Evolutionary conservation across 352 stramenopile genomes (phyloP), one percentile per base, ranked within the genome.

Genomic region (Phytophthora capsici): DNA sequence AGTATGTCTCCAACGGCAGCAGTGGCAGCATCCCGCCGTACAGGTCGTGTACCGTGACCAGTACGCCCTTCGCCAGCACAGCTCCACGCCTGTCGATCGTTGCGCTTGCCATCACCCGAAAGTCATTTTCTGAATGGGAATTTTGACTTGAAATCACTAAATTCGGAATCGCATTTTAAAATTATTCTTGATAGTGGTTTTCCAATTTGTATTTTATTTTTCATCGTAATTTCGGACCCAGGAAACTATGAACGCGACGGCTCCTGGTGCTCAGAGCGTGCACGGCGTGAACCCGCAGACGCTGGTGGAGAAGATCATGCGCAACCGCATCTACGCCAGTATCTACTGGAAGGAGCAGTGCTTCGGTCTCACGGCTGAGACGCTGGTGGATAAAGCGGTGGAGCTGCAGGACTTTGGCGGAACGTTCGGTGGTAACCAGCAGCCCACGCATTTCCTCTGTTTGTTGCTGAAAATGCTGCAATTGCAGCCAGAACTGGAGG

Each of bases 311-410:
- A 99, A 99, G 80, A 99, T 99, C 74, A 98, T 98, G 61, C 91
- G 97, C 25, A 95, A 98, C 74, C 97, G 97, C 71, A 98, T 99
- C 60, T 97, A 97, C 67, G 80, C 95, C 43, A 95, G 84, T 48
- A 71, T 93, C 26, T 99, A 98, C 83, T 99, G 97, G 97, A 99
- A 99, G 76, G 84, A 99, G 78, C 82, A 98, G 74, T 99, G 97
- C 78, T 99, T 99, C 81, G 97, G 96, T 12, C 91, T 99, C 25
- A 98, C 96, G 6, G 95, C 94, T 1, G 91, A 94, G 68, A 97
- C 97, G 63, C 85, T 99, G 6, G 87, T 99, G 51, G 96, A 99
- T 71, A 99, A 99, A 69, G 97, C 96, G 2, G 88, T 98, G 34
- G 87, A 98, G 57, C 75, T 99, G 4, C 80, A 84, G 25, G 91